Evolutionary conservation across 805 yeast species (phyloP), one percentile per base, ranked within the genome.

Genomic region (Hanseniaspora mollemarum): DNA sequence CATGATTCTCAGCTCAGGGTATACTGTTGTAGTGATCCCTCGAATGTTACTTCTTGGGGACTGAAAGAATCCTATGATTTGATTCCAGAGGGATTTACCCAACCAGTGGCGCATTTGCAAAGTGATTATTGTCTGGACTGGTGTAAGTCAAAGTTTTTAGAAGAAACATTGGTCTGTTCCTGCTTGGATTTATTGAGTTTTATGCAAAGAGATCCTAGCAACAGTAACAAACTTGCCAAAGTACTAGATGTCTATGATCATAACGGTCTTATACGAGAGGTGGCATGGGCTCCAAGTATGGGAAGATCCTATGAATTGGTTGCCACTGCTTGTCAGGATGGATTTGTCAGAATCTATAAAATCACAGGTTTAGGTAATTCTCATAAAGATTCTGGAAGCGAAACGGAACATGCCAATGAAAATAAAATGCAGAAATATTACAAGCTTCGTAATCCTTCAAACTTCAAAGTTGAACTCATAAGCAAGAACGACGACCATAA

Each of bases 251-350:
- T 90, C 22, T 83, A 87, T 2, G 96, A 87, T 36, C 96, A 88
- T 62, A 74, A 76, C 49, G 95, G 95, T 2, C 71, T 90, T 37
- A 86, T 90, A 31, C 72, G 97, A 59, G 83, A 87, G 16, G 86
- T 88, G 4, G 74, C 88, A 28, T 90, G 98, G 98, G 97, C 97
- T 0, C 96, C 97, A 2, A 78, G 94, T 0, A 85, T 88, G 82
- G 97, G 97, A 2, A 71, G 95, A 57, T 78, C 81, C 55, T 85
- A 78, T 62, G 95, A 90, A 58, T 69, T 88, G 43, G 72, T 92
- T 39, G 97, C 99, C 0, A 90, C 97, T 0, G 97, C 94, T 4
- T 87, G 95, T 62, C 87, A 87, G 63, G 99, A 92, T 63, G 98
- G 97, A 1, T 78, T 72, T 59, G 87, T 92, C 10, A 75, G 97